Evolutionary conservation across 164 flowering plant species (phyloP).

Genomic region (Magnolia officinalis): DNA sequence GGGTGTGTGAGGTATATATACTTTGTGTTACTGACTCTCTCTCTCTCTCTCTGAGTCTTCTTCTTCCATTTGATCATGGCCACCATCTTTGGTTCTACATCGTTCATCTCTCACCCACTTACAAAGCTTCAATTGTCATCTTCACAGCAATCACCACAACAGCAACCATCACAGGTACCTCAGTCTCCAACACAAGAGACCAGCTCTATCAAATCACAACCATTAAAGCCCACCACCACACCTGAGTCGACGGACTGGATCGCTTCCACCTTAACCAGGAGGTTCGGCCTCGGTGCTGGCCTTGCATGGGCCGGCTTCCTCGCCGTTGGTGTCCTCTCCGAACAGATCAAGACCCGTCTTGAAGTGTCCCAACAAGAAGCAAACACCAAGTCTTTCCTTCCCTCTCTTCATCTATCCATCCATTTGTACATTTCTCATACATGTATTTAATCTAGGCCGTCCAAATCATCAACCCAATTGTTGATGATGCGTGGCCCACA

Average conservation of each 20-base stretch:
- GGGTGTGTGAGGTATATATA: neutral
- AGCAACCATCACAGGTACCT: conserved; percentile 16
- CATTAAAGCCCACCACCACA: conserved; percentile 15
- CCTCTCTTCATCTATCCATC: neutral
- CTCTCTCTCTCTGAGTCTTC: neutral
- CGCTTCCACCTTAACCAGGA: conserved; percentile 70
- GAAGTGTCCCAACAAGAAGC: conserved; percentile 74
- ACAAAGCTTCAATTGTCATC: conserved; percentile 44
- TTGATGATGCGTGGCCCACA: too few species aligned
- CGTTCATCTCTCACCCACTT: conserved; percentile 43
- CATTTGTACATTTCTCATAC: too few species aligned
- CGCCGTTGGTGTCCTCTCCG: conserved; percentile 75
- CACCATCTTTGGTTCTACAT: conserved; percentile 44
- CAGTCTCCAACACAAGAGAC: conserved; percentile 24
- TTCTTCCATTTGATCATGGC: conserved; percentile 34
- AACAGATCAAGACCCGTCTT: conserved; percentile 78
- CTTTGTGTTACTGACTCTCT: neutral
- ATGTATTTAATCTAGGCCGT: too few species aligned
- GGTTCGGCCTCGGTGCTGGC: conserved; percentile 94
- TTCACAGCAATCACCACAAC: conserved; percentile 33
- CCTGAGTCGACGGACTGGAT: conserved; percentile 84
- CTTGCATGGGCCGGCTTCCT: conserved; percentile 88
- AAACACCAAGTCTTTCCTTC: conserved; percentile 47
- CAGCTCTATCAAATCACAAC: conserved; percentile 14
- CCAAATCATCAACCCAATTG: too few species aligned